Evolutionary conservation across 108 stramenopile species (phyloP).

Genomic region (Stephanodiscus triporus): DNA sequence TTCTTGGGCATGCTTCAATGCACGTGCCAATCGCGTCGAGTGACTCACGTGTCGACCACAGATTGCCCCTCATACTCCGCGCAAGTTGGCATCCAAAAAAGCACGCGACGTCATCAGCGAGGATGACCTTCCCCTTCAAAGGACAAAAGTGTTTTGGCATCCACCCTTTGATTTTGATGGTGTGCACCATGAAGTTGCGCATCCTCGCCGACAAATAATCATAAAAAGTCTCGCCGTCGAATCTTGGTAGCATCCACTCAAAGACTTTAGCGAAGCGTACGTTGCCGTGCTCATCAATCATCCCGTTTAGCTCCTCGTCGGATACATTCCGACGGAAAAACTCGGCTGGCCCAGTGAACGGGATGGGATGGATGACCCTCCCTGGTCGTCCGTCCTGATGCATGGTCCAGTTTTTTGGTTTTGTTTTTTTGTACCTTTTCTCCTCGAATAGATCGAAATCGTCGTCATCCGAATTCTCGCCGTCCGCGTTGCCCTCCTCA

Average conservation of each 20-base stretch:
- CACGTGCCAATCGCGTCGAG: not conserved
- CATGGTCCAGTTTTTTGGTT: too few relatives aligned
- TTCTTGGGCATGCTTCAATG: not conserved
- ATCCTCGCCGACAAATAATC: not conserved
- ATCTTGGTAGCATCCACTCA: conserved; percentile 1
- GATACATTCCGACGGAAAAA: too few relatives aligned
- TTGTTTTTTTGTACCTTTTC: too few relatives aligned
- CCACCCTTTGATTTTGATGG: not conserved
- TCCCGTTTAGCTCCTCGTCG: too few relatives aligned
- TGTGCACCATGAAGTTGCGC: conserved; percentile 1
- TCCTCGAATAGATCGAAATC: too few relatives aligned
- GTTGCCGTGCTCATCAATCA: too few relatives aligned
- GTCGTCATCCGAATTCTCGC: too few relatives aligned
- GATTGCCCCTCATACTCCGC: conserved; percentile 3
- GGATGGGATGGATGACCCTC: too few relatives aligned
- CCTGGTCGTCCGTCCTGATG: too few relatives aligned
- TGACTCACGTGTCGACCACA: not conserved
- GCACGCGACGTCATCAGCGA: not conserved
- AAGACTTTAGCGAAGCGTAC: not conserved
- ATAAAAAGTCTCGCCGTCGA: not conserved
- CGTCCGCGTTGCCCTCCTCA: too few relatives aligned
- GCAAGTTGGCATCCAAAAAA: too few relatives aligned
- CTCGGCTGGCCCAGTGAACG: too few relatives aligned
- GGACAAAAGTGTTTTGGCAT: not conserved
- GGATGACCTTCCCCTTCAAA: not conserved